Evolutionary conservation across 306 rosid genomes (phyloP), one percentile per base, ranked within the genome.

Genomic region (Trifolium subterraneum): DNA sequence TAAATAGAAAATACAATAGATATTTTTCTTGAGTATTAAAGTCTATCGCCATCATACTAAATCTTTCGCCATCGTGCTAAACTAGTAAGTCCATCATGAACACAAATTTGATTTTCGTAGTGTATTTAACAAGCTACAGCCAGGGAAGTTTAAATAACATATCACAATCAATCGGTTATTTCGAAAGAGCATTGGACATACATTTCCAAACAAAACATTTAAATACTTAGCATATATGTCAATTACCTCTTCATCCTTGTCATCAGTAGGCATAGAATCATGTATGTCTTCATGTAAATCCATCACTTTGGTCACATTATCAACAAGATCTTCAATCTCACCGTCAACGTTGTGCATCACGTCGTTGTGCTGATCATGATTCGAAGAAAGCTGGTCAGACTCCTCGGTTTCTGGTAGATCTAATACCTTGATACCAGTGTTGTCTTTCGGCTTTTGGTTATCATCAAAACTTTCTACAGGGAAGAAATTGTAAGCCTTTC

Each of bases 221-320:
- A 36, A 13, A 76, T 39, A 39, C 51, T 25, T 48, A 10, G 59
- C 45, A 54, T 66, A 48, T 44, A 64, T 44, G 72, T 10, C 41
- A 56, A 80, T 74, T 84, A 91, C 98, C 98, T 91, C 87, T 35
- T 76, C 74, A 19, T 12, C 79, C 39, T 72, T 60, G 15, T 81
- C 77, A 31, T 51, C 72, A 11, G 79, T 71, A 64, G 78, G 35
- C 47, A 9, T 12, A 65, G 70, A 50, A 23, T 69, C 81, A 27
- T 56, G 76, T 2, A 18, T 15, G 70, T 31, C 71, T 42, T 47
- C 84, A 3, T 71, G 79, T 47, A 64, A 39, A 20, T 20, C 25
- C 36, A 31, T 75, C 13, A 69, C 86, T 48, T 76, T 54, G 4
- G 81, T 52, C 36, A 74, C 84, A 61, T 81, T 81, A 56, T 70